These are phyloP conservation scores for Papiliotrema terrestris DNA, from an alignment of 1,284 basidiomycete genomes.

Conservation along the genomic window DNA sequence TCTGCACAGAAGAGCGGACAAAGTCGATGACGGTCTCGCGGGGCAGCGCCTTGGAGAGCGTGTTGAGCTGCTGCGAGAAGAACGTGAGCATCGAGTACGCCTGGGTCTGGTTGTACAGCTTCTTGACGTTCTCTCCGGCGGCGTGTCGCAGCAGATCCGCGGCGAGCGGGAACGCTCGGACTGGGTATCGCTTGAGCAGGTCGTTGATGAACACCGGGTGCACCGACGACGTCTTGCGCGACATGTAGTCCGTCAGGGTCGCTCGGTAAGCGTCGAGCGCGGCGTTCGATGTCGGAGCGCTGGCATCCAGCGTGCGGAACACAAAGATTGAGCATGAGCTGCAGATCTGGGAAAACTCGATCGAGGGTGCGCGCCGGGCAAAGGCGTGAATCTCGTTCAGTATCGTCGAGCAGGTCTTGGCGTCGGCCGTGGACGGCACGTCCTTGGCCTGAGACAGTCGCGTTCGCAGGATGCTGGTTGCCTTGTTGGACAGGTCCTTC, in stretches of 20 bases:
- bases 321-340: slow-evolving; percentile 72
- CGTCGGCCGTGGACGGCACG: slow-evolving; percentile 56
- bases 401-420: slow-evolving; percentile 34
- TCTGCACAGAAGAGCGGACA: slow-evolving; percentile 55
- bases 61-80: slow-evolving; percentile 61
- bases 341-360: slow-evolving; percentile 65
- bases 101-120: slow-evolving; percentile 71
- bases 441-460: slow-evolving; percentile 75
- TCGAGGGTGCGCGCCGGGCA: slow-evolving; percentile 63
- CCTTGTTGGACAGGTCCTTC: slow-evolving; percentile 79
- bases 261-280: slow-evolving; percentile 60
- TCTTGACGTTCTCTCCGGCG: slow-evolving; percentile 58
- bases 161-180: slow-evolving; percentile 65
- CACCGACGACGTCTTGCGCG: slow-evolving; percentile 73
- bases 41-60: slow-evolving; percentile 51
- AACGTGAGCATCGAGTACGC: slow-evolving; percentile 68
- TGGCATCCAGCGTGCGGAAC: slow-evolving; percentile 56
- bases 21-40: slow-evolving; percentile 54
- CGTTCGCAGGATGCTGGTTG: slow-evolving; percentile 68
- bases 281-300: slow-evolving; percentile 7
- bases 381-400: slow-evolving; percentile 67
- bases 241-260: slow-evolving; percentile 73
- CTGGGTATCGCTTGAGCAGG: slow-evolving; percentile 67
- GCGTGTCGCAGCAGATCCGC: slow-evolving; percentile 56
- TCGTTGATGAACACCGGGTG: slow-evolving; percentile 74